A percentile compares a stretch with the other conserved stretches of the same genome.
phyloP scores from a whole-genome alignment of 2,329 filamentous ascomycete genomes.

The Fusarium sp. region DNA sequence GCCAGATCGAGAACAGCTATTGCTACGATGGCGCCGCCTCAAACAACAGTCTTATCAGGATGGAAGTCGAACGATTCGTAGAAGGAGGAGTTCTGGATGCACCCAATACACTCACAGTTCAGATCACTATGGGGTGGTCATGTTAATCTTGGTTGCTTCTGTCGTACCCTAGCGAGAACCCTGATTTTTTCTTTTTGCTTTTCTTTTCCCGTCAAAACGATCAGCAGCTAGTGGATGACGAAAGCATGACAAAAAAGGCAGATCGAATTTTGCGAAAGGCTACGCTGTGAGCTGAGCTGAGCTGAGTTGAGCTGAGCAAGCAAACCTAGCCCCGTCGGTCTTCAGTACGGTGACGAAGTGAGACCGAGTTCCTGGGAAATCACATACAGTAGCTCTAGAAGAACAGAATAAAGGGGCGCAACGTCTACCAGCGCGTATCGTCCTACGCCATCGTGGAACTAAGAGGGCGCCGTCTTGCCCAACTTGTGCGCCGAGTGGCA shows the following conservation, averaged over 20 bases:
- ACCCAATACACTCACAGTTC: neutral
- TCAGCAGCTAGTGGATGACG: conserved; percentile 27
- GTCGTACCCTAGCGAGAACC: conserved; percentile 7
- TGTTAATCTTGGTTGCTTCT: neutral
- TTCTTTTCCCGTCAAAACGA: neutral
- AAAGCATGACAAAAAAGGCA: conserved; percentile 21
- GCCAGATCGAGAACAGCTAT: conserved; percentile 6
- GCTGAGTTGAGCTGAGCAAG: conserved; percentile 19
- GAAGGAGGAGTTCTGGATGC: neutral
- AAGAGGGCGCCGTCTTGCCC: conserved; percentile 26
- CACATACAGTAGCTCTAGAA: conserved; percentile 23
- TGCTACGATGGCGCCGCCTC: conserved; percentile 25
- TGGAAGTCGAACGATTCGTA: neutral
- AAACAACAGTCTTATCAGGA: conserved; percentile 5
- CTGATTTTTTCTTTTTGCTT: conserved; percentile 1
- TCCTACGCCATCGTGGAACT: conserved; percentile 28
- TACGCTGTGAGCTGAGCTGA: neutral
- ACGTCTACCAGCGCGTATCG: conserved; percentile 29
- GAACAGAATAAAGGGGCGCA: conserved; percentile 36
- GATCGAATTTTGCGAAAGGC: conserved; percentile 19
- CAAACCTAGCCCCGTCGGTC: conserved; percentile 7
- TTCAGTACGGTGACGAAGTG: neutral
- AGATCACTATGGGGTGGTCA: neutral
- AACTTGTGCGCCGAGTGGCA: conserved; percentile 30
- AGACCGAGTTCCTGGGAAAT: conserved; percentile 29